Conservation (phyloP, 345 rosid genomes). For the Mangifera indica region DNA sequence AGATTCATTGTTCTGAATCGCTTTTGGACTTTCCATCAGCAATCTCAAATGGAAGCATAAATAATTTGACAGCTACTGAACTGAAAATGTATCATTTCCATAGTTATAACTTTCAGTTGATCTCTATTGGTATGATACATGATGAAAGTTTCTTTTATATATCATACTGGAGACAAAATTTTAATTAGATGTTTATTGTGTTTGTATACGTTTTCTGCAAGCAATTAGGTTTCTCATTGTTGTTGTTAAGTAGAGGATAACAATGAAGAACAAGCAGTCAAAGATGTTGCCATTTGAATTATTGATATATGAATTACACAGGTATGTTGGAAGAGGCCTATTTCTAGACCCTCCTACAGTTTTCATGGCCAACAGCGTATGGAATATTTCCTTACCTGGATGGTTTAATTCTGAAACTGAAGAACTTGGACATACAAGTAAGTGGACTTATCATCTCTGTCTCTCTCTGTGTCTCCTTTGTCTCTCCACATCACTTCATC, state of each 20-base stretch:
- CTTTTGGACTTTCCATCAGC: neutral
- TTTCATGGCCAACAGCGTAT: constrained; percentile 49
- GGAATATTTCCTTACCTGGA: constrained; percentile 73
- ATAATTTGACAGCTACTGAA: neutral
- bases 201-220: neutral
- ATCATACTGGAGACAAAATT: neutral
- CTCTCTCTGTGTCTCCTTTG: neutral
- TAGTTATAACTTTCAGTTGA: neutral
- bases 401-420: constrained; percentile 33
- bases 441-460: constrained; percentile 15
- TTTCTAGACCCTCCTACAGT: constrained; percentile 92
- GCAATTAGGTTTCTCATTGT: neutral
- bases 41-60: neutral
- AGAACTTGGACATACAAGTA: constrained; percentile 41
- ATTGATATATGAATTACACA: constrained; percentile 25
- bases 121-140: neutral
- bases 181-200: neutral
- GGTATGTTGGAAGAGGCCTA: constrained; percentile 94
- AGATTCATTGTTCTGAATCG: neutral
- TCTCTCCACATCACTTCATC: neutral
- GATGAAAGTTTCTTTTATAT: neutral
- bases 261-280: neutral
- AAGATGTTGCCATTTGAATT: neutral
- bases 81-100: neutral
- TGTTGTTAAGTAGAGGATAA: neutral